Conservation (phyloP, 768 basidiomycete species). For the Hygrocybe punicea region DNA sequence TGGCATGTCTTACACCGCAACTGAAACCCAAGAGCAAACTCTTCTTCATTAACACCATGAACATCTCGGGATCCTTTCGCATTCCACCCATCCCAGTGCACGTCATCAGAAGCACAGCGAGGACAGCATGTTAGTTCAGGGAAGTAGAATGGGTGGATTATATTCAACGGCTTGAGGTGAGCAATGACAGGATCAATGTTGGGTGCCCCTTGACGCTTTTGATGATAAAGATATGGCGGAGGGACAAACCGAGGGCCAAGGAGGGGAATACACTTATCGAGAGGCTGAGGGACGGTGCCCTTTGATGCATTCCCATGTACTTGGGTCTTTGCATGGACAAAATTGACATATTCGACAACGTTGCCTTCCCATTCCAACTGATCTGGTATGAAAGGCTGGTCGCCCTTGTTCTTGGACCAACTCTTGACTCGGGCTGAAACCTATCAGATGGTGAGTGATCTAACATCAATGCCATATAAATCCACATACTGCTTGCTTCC, state of each 20-base stretch:
- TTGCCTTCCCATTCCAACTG: constrained; percentile 23
- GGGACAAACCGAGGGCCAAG: constrained; percentile 23
- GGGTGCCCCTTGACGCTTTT: constrained; percentile 5
- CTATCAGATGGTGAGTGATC: neutral
- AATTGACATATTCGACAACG: constrained; percentile 22
- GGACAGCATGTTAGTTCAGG: neutral
- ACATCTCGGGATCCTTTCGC: constrained; percentile 2
- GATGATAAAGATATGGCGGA: constrained; percentile 11
- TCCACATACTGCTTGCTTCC: neutral
- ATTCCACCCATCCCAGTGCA: constrained; percentile 6
- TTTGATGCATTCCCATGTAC: constrained; percentile 4
- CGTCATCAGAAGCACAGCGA: constrained; percentile 1
- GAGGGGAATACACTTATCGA: constrained; percentile 11
- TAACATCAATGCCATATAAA: neutral
- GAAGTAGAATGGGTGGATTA: constrained; percentile 10
- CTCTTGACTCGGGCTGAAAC: neutral
- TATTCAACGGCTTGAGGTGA: constrained; percentile 6
- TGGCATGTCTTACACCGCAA: neutral
- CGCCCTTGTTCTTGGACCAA: neutral
- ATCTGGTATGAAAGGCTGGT: neutral
- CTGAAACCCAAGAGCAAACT: neutral
- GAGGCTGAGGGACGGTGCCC: neutral
- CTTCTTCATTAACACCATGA: constrained; percentile 4
- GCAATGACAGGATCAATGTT: neutral
- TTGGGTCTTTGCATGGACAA: constrained; percentile 9